A percentile compares a stretch with the other conserved stretches of the same genome.
Evolutionary conservation across 2,329 filamentous ascomycete species (phyloP).

Genomic region (Penicillium sp.): DNA sequence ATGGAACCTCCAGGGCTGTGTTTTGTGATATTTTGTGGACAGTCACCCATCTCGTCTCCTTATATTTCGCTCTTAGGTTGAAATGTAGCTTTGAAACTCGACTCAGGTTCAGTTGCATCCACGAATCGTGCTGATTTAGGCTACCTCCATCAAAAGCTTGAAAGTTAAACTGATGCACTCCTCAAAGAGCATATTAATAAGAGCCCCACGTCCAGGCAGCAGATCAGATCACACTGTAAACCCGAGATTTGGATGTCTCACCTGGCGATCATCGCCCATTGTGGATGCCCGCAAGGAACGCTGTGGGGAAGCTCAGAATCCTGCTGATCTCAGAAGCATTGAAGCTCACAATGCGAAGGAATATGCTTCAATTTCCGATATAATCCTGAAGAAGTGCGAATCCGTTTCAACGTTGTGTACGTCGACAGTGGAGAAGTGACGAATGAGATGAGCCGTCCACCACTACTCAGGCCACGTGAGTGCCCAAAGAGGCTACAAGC

Average conservation of each 20-base stretch:
- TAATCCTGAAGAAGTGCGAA: neutral
- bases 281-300: neutral
- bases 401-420: neutral
- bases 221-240: neutral
- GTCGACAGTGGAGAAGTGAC: neutral
- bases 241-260: neutral
- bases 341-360: neutral
- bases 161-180: too few species aligned
- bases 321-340: neutral
- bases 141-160: too few species aligned
- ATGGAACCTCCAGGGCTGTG: too few species aligned
- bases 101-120: too few species aligned
- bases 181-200: too few species aligned
- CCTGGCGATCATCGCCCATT: conserved; percentile 3
- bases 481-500: conserved; percentile 12
- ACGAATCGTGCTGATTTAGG: too few species aligned
- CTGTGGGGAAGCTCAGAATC: conserved; percentile 1
- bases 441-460: neutral
- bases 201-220: neutral
- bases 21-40: too few species aligned
- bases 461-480: conserved; percentile 19
- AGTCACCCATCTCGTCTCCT: too few species aligned
- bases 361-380: neutral
- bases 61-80: too few species aligned
- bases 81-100: too few species aligned